These are phyloP conservation scores for Exophiala bonariae DNA, from an alignment of 2,329 filamentous ascomycete genomes.

Conservation along the genomic window DNA sequence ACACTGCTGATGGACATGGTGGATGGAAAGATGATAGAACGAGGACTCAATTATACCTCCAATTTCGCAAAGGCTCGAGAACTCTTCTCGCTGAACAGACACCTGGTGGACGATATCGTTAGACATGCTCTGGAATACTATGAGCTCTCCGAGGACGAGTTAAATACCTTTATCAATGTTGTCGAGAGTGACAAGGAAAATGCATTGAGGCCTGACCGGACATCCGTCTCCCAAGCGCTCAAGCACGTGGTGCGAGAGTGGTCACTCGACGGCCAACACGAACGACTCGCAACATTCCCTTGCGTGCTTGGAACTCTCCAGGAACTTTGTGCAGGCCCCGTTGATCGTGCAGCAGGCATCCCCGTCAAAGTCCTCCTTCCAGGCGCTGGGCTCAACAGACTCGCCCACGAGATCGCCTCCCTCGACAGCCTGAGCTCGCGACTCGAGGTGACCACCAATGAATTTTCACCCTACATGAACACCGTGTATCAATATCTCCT, in stretches of 20 bases:
- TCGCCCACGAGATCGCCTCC: slow-evolving; percentile 52
- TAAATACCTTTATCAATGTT: not conserved
- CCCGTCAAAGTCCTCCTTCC: slow-evolving; percentile 46
- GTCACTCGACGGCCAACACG: not conserved
- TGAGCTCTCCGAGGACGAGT: not conserved
- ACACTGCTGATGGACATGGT: too few relatives aligned
- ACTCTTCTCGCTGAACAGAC: not conserved
- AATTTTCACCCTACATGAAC: slow-evolving; percentile 62
- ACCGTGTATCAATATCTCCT: slow-evolving; percentile 53
- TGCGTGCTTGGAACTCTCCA: not conserved
- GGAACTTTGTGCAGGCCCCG: not conserved
- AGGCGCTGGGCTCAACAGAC: slow-evolving; percentile 53
- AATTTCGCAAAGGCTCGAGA: not conserved
- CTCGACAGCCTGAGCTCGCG: slow-evolving; percentile 40
- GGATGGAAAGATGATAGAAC: not conserved
- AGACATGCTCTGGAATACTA: not conserved
- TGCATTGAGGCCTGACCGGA: not conserved
- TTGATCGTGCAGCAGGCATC: too few relatives aligned
- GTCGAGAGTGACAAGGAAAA: not conserved
- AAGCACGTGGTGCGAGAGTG: slow-evolving; percentile 4
- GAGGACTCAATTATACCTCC: not conserved
- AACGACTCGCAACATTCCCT: not conserved
- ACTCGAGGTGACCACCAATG: slow-evolving; percentile 57
- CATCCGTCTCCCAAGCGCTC: not conserved
- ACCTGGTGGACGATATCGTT: not conserved